Evolutionary conservation across 768 basidiomycete genomes (phyloP), one percentile per base, ranked within the genome.

Genomic region (Naganishia antarctica): DNA sequence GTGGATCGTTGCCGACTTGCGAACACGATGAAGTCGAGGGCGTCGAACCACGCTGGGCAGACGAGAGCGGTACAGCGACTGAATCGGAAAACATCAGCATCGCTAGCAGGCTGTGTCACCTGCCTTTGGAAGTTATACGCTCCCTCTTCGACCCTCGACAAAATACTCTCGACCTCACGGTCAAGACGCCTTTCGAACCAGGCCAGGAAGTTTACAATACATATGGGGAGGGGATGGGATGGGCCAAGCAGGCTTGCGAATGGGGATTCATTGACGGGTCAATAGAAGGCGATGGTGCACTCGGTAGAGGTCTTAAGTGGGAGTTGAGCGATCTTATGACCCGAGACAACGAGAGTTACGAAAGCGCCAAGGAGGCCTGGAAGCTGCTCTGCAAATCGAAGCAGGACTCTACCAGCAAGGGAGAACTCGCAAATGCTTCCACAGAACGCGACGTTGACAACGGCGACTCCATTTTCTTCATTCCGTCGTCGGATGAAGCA

Each of bases 1-100:
- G 71, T 26, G 71, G 71, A n/a, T 72, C 71, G 0, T 48, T 72
- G 5, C 44, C 53, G 13, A 47, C 64, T n/a, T 72, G 71, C 48
- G 53, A 40, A 29, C 61, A 68, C 21, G 70, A 70, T 23, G 58
- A 60, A 8, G 29, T 41, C 28, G 51, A 41, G 23, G 48, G 37
- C 23, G 29, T 18, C 21, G 28, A 48, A 25, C 47, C 47, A 21
- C 32, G 46, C 15, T 29, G 16, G 3, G 32, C 41, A 15, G 43
- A 46, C 12, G 60, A 49, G 12, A 2, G 6, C 12, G 26, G 16
- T 13, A 4, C 23, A 16, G n/a, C 25, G 6, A n/a, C 31, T 26
- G 9, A 31, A 28, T 16, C 9, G 7, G 25, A 32, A 15, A 47
- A 25, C 40, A 46, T 59, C 21, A n/a, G 7, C 1, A 41, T 67